Base-by-base conservation (phyloP, 306 rosid species). In the Vigna mungo region DNA sequence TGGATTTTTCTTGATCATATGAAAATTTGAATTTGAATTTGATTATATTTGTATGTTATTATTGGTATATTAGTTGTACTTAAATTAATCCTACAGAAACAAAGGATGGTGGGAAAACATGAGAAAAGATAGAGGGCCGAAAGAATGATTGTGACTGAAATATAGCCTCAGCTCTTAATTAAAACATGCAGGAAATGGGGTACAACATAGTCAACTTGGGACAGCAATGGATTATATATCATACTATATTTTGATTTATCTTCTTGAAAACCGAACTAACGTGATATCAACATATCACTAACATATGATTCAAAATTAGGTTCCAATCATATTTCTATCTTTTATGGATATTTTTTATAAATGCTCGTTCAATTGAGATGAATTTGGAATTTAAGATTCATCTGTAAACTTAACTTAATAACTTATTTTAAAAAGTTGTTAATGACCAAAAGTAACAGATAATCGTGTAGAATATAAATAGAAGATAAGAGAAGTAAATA, bases 81-180 rank as follows among this genome's bases (percentile, higher is more conserved):
- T 39, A 39, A 37, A 65, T 74, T 64, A 68, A 59, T 59, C 60
- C 77, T 13, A 44, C 41, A 12, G 76, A 46, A 46, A 41, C 4
- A 9, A 41, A 44, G 11, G 6, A 81, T 61, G 76, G 82, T 69
- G 67, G 76, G 10, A 77, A 82, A 77, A 78, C 59, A 65, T 54
- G 34, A 73, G 34, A 34, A 68, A 34, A 48, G 54, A 60, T 56
- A 55, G 63, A 63, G 15, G 46, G 83, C 88, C 91, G 93, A 89
- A 89, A 89, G 91, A 81, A 75, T n/a, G 86, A 87, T 72, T 73
- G 83, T 71, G 89, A 85, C 83, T 69, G 70, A 65, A 80, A 55
- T 62, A 55, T 64, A 34, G 66, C 64, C 17, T 20, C 15, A 4
- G 43, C 1, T 41, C 75, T 41, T 51, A 15, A 44, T 58, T 58